Evolutionary conservation across 768 basidiomycete genomes (phyloP), one percentile per base, ranked within the genome.

Genomic region (Boletus tylopilopsis): DNA sequence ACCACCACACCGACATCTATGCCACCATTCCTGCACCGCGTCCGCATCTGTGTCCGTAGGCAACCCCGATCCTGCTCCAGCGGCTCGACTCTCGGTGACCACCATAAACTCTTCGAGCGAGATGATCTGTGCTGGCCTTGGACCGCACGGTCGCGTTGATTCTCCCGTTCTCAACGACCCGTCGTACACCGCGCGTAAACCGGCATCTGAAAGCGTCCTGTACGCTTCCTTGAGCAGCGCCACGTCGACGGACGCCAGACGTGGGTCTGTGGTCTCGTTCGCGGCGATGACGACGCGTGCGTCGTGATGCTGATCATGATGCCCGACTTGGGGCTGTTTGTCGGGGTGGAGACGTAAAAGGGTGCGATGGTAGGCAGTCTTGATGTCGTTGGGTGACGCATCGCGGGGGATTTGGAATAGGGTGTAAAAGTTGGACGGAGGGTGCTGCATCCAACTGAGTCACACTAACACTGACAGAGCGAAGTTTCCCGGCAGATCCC

Each of bases 1-100:
- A 6, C 85, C 85, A 37, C 88, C 87, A 58, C 90, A 93, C 18
- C 90, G 80, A 68, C 90, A 91, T 5, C 67, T 53, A 61, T 89
- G 76, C 23, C 57, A 64, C 84, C 84, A 92, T 37, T 50, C 57
- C 29, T 53, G 51, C 8, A 21, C 42, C 12, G 57, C 69, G 5
- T 71, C 71, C 12, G 29, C 3, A 13, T 30, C 29, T 2, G 59
- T 60, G 2, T 63, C 68, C 10, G 73, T 71, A 22, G 68, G 27
- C 15, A 24, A 21, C 0, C 16, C 22, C 7, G 42, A 22, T 40
- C 42, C 27, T 27, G 34, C 25, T 11, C 25, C 53, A 13, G 11
- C 8, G 6, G 11, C 12, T 18, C 25, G 18, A 2, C 18, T 27
- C 37, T n/a, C 43, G 6, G 11, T 13, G 39, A 18, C 39, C 4